These are phyloP conservation scores for Ophiocordyceps camponoti-saundersi DNA, from an alignment of 2,329 filamentous ascomycete species.

Conservation along the genomic window DNA sequence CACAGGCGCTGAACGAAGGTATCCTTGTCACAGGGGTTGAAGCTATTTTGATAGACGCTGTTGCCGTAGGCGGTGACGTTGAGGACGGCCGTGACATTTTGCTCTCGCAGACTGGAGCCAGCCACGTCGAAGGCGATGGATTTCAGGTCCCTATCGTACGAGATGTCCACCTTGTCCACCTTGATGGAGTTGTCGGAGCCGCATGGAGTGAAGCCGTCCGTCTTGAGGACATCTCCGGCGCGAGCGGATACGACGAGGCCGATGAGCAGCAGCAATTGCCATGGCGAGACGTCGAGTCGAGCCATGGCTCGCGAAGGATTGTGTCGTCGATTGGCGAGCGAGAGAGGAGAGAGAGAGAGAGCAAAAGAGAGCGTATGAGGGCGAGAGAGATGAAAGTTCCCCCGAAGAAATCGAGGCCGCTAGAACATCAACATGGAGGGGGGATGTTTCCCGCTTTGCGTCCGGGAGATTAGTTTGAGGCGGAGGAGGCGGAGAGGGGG, in stretches of 20 bases:
- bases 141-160: slow-evolving; percentile 60
- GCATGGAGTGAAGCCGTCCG: slow-evolving; percentile 66
- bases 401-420: no score
- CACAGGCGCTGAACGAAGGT: slow-evolving; percentile 62
- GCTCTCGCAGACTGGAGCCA: slow-evolving; percentile 53
- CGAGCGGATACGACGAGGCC: slow-evolving; percentile 29
- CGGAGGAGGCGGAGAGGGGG: no score
- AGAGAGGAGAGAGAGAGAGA: neutral
- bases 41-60: slow-evolving; percentile 59
- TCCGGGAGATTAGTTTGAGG: no score
- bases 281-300: slow-evolving; percentile 10
- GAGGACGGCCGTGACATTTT: slow-evolving; percentile 66
- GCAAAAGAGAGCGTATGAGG: neutral
- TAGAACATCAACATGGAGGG: no score
- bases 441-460: no score
- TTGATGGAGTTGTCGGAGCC: slow-evolving; percentile 33
- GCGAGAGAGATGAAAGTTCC: neutral
- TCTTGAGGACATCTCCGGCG: slow-evolving; percentile 58
- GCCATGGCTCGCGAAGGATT: slow-evolving; percentile 11
- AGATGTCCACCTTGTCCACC: slow-evolving; percentile 58
- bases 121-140: slow-evolving; percentile 67
- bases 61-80: slow-evolving; percentile 73
- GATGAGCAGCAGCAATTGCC: slow-evolving; percentile 17
- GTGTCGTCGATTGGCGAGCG: no score
- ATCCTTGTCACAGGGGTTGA: slow-evolving; percentile 60